Conservation (phyloP, 2,329 filamentous ascomycete genomes). For the Cercospora berteroae region DNA sequence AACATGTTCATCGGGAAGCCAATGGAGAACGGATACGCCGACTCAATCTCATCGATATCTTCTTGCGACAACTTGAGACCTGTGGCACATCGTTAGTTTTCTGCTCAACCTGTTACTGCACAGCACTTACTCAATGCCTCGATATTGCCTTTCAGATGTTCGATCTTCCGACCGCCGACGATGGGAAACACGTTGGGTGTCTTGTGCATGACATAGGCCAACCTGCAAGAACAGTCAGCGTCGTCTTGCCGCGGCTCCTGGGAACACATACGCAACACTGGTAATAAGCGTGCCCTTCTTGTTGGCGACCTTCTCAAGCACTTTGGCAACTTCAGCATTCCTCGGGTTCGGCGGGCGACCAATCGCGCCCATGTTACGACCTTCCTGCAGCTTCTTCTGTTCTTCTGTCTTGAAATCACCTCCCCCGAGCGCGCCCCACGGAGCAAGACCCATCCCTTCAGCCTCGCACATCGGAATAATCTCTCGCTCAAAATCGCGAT, state of each 20-base stretch:
- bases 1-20: conserved; percentile 67
- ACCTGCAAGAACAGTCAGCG: conserved; percentile 18
- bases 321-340: conserved; percentile 48
- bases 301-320: conserved; percentile 59
- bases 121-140: conserved; percentile 55
- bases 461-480: conserved; percentile 61
- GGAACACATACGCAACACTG: conserved; percentile 37
- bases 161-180: conserved; percentile 65
- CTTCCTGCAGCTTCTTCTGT: conserved; percentile 15
- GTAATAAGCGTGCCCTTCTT: conserved; percentile 46
- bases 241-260: too few relatives aligned
- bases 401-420: conserved; percentile 46
- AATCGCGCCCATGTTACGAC: conserved; percentile 8
- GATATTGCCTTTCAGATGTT: conserved; percentile 69
- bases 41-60: conserved; percentile 66
- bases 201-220: conserved; percentile 73
- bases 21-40: conserved; percentile 59
- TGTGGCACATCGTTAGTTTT: background rate
- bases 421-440: conserved; percentile 49
- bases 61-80: conserved; percentile 55
- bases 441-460: conserved; percentile 58
- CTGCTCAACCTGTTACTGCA: background rate
- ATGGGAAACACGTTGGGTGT: conserved; percentile 66
- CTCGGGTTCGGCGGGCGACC: conserved; percentile 1
- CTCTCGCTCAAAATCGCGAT: conserved; percentile 52